phyloP scores from a whole-genome alignment of 2,329 filamentous ascomycete species.

The Sclerotinia sclerotiorum region DNA sequence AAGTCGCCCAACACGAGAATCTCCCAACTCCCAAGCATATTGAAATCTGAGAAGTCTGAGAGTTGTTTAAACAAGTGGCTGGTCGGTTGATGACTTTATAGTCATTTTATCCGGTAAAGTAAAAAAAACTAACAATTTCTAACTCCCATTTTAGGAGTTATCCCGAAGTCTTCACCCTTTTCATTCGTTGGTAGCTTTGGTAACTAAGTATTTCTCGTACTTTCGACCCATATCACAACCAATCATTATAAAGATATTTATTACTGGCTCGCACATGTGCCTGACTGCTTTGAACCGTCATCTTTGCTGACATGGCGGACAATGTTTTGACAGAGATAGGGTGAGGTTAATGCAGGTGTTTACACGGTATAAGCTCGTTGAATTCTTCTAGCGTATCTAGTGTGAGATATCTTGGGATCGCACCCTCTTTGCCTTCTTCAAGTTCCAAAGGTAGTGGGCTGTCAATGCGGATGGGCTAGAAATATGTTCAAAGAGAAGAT shows the following conservation, averaged over 20 bases:
- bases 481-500: background rate
- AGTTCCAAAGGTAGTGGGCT: background rate
- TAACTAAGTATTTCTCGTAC: background rate
- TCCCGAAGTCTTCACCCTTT: background rate
- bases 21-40: background rate
- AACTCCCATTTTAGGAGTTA: background rate
- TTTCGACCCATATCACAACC: background rate
- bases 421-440: background rate
- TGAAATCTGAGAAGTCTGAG: background rate
- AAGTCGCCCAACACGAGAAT: constrained; percentile 11
- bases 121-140: background rate
- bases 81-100: background rate
- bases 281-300: background rate
- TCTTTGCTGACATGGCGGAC: background rate
- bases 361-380: background rate
- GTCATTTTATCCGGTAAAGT: background rate
- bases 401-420: background rate
- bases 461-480: background rate
- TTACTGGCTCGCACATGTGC: background rate
- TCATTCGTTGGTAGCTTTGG: background rate
- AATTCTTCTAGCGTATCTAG: background rate
- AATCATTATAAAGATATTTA: background rate
- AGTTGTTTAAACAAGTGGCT: background rate
- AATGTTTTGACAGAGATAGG: constrained; percentile 4
- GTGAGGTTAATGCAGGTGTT: background rate